These are phyloP conservation scores for Cryptococcus sp. DNA, from an alignment of 1,284 basidiomycete genomes.

Conservation along the genomic window DNA sequence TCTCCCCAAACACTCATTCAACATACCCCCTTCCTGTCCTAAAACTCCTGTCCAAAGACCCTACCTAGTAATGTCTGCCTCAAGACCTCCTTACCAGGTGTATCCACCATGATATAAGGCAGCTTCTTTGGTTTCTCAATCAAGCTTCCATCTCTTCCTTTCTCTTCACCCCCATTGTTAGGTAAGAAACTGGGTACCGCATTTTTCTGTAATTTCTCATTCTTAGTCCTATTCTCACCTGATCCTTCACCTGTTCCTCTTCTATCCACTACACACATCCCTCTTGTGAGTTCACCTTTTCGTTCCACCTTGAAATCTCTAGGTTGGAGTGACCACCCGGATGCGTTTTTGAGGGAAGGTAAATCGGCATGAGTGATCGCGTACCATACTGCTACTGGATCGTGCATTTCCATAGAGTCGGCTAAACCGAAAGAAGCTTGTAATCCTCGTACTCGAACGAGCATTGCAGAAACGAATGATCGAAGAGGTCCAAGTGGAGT, in stretches of 20 bases:
- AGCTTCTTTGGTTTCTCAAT: conserved; percentile 14
- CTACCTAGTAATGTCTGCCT: conserved; percentile 31
- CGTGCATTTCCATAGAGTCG: conserved; percentile 73
- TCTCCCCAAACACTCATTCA: background rate
- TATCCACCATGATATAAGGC: conserved; percentile 31
- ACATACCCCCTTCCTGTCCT: background rate
- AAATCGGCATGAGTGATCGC: conserved; percentile 54
- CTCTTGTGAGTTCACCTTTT: conserved; percentile 47
- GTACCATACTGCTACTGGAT: conserved; percentile 48
- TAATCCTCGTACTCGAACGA: conserved; percentile 64
- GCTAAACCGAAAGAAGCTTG: conserved; percentile 63
- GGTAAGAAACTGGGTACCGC: conserved; percentile 1
- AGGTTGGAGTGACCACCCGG: conserved; percentile 36
- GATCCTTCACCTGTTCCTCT: conserved; percentile 34
- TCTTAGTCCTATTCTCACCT: conserved; percentile 26
- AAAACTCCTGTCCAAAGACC: conserved; percentile 37
- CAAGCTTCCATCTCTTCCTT: conserved; percentile 15
- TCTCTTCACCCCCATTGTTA: conserved; percentile 12
- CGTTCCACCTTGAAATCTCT: conserved; percentile 48
- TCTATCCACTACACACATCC: conserved; percentile 51
- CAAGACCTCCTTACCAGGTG: conserved; percentile 37
- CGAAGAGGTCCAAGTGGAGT: conserved; percentile 44
- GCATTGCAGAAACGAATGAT: conserved; percentile 73
- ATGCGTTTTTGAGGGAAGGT: background rate
- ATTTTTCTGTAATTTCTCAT: conserved; percentile 12